A percentile compares a stretch with the other conserved stretches of the same genome.
phyloP scores from a whole-genome alignment of 116 monocot genomes.

The Dioscorea cayenensis region DNA sequence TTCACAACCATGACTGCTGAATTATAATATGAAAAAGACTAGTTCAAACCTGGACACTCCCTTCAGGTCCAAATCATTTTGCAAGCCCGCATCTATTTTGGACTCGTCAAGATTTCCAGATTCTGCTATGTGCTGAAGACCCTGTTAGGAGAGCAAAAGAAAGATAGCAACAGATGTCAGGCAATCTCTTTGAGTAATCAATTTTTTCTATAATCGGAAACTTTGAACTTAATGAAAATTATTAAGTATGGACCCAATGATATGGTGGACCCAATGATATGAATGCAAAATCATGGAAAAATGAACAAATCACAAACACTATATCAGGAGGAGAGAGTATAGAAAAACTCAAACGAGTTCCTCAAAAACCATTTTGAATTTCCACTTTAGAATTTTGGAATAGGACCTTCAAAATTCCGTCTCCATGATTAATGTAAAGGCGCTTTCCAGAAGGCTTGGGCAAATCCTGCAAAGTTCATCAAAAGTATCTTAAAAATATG shows the following conservation, averaged over 20 bases:
- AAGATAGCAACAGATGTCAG: not conserved
- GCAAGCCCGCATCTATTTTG: not conserved
- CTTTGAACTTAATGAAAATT: too few species aligned
- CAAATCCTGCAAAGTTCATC: not conserved
- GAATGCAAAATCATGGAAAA: not conserved
- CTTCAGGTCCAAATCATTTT: not conserved
- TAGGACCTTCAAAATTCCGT: not conserved
- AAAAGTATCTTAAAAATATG: not conserved
- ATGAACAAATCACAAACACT: too few species aligned
- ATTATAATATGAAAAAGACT: not conserved
- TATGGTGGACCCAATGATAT: not conserved
- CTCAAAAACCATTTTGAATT: not conserved
- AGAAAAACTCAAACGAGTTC: not conserved
- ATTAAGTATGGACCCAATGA: not conserved
- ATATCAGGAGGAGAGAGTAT: too few species aligned
- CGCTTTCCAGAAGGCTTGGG: not conserved
- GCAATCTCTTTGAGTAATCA: not conserved
- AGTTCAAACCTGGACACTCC: conserved; percentile 1
- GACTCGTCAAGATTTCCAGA: not conserved
- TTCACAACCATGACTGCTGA: not conserved
- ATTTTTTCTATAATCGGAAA: too few species aligned
- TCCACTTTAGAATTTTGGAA: not conserved
- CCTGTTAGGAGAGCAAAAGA: conserved; percentile 6
- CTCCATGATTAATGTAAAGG: not conserved
- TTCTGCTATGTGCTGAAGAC: conserved; percentile 27